Evolutionary conservation across 495 filamentous ascomycete species (phyloP), one percentile per base, ranked within the genome.

Genomic region (Aspergillus diversus): DNA sequence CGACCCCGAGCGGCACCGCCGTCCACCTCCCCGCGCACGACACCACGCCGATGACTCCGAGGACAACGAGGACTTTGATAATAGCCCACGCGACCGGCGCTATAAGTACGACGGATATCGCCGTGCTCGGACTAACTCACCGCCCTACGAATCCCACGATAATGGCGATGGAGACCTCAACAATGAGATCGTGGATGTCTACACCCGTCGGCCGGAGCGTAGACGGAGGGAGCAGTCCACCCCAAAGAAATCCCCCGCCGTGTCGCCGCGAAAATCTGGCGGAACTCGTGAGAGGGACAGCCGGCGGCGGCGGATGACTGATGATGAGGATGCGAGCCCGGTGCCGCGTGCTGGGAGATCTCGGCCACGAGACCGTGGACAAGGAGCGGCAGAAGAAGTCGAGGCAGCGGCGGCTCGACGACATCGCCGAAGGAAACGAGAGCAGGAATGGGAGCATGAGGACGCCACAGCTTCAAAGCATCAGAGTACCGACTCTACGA

Each of bases 1-100:
- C 33, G 80, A 80, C 54, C 69, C 77, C 9, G 79, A 82, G 34
- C 71, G 77, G 5, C 76, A 77, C 34, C 73, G 57, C 53, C 76
- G 75, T 33, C 73, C 64, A 17, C 66, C 69, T 27, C 61, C 66
- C 32, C 68, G 69, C 43, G 53, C 63, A 37, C 65, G 66, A 31
- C 57, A 68, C 32, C 63, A 61, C 12, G 61, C 68, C 46, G 63
- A 68, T 32, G 59, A 67, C 16, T 64, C 64, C 8, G 67, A 67
- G 39, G 71, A 78, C 51, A 74, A 76, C 35, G 69, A 71, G 35
- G 72, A 67, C 27, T 57, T 63, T 37, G 67, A 70, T 4, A 57
- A 65, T 32, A 59, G 51, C 42, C 60, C 64, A n/a, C 61, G 65
- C 53, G 64, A 68, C 42, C 63, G 56, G 17, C 63, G 65, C 21